Evolutionary conservation across 208 protist genomes (phyloP).

Genomic region (Trypanosoma boissoni): DNA sequence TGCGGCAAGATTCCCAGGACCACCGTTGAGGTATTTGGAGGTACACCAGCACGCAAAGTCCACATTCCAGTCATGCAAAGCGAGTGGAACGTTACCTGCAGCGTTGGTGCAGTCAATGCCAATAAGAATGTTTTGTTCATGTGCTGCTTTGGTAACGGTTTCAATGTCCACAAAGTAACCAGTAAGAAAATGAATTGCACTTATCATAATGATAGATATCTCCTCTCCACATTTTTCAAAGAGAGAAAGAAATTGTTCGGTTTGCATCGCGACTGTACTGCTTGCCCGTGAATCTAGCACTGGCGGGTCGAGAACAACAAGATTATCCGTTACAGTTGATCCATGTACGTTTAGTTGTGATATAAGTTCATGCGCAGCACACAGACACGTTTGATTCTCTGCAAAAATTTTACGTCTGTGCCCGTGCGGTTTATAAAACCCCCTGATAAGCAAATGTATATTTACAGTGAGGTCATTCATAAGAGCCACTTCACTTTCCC

Average conservation of each 20-base stretch:
- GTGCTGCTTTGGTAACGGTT: conserved; percentile 84
- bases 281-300: conserved; percentile 46
- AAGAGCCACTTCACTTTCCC: conserved; percentile 80
- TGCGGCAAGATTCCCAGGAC: conserved; percentile 86
- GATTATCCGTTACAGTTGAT: conserved; percentile 55
- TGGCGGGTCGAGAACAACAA: conserved; percentile 42
- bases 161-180: conserved; percentile 93
- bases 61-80: conserved; percentile 95
- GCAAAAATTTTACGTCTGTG: conserved; percentile 91
- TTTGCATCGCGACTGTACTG: conserved; percentile 41
- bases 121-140: conserved; percentile 77
- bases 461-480: conserved; percentile 96
- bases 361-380: conserved; percentile 75
- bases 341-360: conserved; percentile 88
- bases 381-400: conserved; percentile 72
- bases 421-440: conserved; percentile 91
- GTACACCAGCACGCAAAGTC: conserved; percentile 96
- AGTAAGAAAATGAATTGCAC: conserved; percentile 93
- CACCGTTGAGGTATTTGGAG: conserved; percentile 96
- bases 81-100: conserved; percentile 91
- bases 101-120: conserved; percentile 95
- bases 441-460: conserved; percentile 85
- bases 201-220: conserved; percentile 86
- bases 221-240: conserved; percentile 85
- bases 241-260: conserved; percentile 73